Conservation (phyloP, 495 filamentous ascomycete species). For the Podospora conica region DNA sequence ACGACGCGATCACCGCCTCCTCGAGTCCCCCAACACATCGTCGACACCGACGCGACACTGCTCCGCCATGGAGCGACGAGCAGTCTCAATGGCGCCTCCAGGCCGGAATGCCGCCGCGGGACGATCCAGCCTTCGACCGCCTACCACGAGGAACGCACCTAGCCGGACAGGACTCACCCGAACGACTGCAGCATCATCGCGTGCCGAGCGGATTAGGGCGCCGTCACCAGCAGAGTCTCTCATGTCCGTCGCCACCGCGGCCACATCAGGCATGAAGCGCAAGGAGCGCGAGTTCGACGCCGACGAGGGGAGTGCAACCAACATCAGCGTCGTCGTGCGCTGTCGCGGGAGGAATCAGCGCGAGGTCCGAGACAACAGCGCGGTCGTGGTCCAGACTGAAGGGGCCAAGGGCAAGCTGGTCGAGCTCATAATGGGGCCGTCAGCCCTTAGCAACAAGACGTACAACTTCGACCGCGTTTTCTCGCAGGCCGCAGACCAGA, state of each 20-base stretch:
- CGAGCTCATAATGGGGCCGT: constrained; percentile 87
- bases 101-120: constrained; percentile 9
- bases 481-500: constrained; percentile 89
- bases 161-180: constrained; percentile 12
- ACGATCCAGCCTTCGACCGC: constrained; percentile 29
- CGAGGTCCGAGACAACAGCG: constrained; percentile 87
- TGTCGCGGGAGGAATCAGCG: constrained; percentile 90
- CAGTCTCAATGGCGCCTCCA: constrained; percentile 21
- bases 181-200: constrained; percentile 27
- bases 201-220: constrained; percentile 39
- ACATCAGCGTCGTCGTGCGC: constrained; percentile 93
- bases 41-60: constrained; percentile 13
- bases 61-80: constrained; percentile 31
- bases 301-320: constrained; percentile 73
- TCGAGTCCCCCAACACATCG: neutral
- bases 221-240: constrained; percentile 62
- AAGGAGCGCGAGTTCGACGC: constrained; percentile 79
- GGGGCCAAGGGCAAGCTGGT: constrained; percentile 77
- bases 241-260: constrained; percentile 45
- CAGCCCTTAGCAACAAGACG: constrained; percentile 86
- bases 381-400: constrained; percentile 81
- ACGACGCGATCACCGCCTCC: neutral
- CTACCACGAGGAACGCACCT: constrained; percentile 10
- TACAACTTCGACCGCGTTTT: constrained; percentile 98
- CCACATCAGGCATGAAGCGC: constrained; percentile 56